Base-by-base conservation (phyloP, 2,329 filamentous ascomycete genomes). In the Tolypocladium ophioglossoides region DNA sequence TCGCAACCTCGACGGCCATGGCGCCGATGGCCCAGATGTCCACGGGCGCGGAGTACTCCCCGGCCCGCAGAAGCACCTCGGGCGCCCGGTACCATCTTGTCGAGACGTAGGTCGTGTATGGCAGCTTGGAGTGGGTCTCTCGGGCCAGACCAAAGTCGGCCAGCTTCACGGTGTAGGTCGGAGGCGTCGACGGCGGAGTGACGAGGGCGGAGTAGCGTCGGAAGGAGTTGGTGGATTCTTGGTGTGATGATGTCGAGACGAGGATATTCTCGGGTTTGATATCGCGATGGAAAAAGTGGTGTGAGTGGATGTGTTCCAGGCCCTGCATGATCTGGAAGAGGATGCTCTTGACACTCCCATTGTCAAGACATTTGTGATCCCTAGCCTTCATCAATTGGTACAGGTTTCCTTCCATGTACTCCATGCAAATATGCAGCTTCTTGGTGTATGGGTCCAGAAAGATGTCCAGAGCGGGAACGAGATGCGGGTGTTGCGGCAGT, bases 191-290 rank as follows among this genome's bases (percentile, higher is more conserved):
- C 7, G 94, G 94, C 6, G 94, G 94, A 16, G 94, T 97, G 61
- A 97, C 89, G 58, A 97, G 78, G 9, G 89, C 82, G 0, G 94
- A 97, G 71, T 99, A 99, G 63, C 94, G 83, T 67, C 89, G 86
- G 75, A 97, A 96, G 0, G 91, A 85, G 66, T 88, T 94, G 57
- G 80, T 79, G 52, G 86, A 82, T 64, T 99, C 94, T 60, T 86
- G 86, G 60, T 83, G 89, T 40, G 88, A 83, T 2, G 92, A 95
- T 32, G 91, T 95, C 0, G 94, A 95, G 10, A 99, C 92, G 30
- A 99, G 82, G 56, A 99, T 99, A 71, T 99, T 99, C 72, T 99
- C 94, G 38, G 94, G 94, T 72, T 99, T 99, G 74, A 99, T 97
- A 68, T 99, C 94, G 65, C 94, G 90, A 72, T 99, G 94, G 74